phyloP scores from a whole-genome alignment of 2,329 filamentous ascomycete species.

The Hypoxylon sp. region DNA sequence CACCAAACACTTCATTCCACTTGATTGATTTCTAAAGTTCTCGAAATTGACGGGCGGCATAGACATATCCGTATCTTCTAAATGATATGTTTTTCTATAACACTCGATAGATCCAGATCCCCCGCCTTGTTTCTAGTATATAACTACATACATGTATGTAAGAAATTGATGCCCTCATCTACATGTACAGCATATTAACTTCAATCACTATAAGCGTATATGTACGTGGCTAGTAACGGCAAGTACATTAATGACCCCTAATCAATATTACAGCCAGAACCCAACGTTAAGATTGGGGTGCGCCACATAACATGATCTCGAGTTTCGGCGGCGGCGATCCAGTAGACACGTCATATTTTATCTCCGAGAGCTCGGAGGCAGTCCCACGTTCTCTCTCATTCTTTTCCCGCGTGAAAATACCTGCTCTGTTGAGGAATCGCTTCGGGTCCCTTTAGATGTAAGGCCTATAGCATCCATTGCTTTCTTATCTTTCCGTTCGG shows the following conservation, averaged over 20 bases:
- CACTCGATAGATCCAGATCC: not conserved
- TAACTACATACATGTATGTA: too few species aligned
- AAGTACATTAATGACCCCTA: slow-evolving; percentile 2
- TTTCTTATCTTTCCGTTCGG: not conserved
- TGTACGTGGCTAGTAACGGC: not conserved
- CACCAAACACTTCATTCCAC: not conserved
- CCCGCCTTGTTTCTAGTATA: not conserved
- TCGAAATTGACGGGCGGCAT: too few species aligned
- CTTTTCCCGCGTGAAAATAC: not conserved
- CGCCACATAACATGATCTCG: not conserved
- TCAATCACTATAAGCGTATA: not conserved
- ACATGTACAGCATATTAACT: not conserved
- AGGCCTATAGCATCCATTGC: not conserved
- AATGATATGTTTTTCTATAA: not conserved
- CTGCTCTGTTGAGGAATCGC: too few species aligned
- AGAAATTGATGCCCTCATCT: not conserved
- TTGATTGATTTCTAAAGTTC: too few species aligned
- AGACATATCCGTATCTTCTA: not conserved
- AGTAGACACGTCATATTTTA: slow-evolving; percentile 20
- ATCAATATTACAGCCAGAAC: slow-evolving; percentile 1
- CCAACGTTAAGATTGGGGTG: not conserved
- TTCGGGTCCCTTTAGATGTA: not conserved
- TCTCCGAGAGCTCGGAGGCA: not conserved
- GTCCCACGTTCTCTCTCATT: not conserved
- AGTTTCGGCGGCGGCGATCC: not conserved